Evolutionary conservation across 352 stramenopile genomes (phyloP).

Genomic region (Phytophthora idaei): DNA sequence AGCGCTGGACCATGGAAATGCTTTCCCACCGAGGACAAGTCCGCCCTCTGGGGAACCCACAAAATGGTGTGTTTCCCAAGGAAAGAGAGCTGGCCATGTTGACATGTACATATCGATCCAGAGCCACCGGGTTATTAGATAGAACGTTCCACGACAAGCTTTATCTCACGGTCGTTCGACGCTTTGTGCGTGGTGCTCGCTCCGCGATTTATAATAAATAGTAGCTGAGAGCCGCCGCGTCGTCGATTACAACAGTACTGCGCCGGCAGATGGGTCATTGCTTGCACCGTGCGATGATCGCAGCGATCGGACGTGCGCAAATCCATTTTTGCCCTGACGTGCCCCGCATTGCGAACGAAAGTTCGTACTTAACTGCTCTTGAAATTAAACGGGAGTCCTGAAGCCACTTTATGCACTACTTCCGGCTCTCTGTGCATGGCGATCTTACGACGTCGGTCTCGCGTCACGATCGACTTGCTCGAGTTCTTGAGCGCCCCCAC

Average conservation of each 20-base stretch:
- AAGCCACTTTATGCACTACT: conserved; percentile 1
- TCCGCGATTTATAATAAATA: not conserved
- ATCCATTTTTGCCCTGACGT: conserved; percentile 11
- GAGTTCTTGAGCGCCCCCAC: conserved; percentile 16
- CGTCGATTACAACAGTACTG: not conserved
- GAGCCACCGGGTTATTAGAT: not conserved
- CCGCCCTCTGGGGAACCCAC: not conserved
- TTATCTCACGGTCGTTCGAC: not conserved
- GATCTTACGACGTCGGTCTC: conserved; percentile 28
- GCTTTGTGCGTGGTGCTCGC: conserved; percentile 2
- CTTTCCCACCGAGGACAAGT: conserved; percentile 1
- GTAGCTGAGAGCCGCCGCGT: not conserved
- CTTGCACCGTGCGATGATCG: not conserved
- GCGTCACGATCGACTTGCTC: conserved; percentile 27
- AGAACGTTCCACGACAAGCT: not conserved
- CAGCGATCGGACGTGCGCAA: conserved; percentile 15
- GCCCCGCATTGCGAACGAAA: conserved; percentile 18
- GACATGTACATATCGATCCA: not conserved
- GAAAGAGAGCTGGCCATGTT: not conserved
- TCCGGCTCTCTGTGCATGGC: conserved; percentile 20
- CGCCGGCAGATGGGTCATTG: conserved; percentile 1
- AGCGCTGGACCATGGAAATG: not conserved
- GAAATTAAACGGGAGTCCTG: conserved; percentile 14
- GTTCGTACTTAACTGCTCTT: not conserved
- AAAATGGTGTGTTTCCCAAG: not conserved